These are phyloP conservation scores for Wickerhamomyces pijperi DNA, from an alignment of 805 yeast genomes.

Conservation along the genomic window DNA sequence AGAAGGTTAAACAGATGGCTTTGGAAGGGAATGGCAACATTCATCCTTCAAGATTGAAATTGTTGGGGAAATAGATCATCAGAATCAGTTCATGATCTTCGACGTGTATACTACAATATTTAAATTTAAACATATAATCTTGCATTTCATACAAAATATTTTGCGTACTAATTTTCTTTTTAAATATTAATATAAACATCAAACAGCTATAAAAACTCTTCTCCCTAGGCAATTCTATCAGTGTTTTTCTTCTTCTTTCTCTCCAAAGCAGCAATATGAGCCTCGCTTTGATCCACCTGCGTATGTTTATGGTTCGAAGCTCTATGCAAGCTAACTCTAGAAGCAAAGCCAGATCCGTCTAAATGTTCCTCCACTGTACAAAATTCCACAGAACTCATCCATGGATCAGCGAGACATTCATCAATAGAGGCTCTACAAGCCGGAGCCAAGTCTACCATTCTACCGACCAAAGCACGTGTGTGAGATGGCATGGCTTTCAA, in stretches of 20 bases:
- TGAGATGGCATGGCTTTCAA: constrained; percentile 62
- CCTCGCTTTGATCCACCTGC: constrained; percentile 83
- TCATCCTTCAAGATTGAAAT: constrained; percentile 57
- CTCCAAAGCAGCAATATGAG: constrained; percentile 90
- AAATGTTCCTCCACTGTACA: constrained; percentile 47
- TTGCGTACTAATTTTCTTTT: no score
- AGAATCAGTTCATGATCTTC: no score
- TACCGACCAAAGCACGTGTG: constrained; percentile 52
- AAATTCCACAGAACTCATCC: constrained; percentile 55
- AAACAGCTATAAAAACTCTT: no score
- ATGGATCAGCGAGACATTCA: constrained; percentile 61
- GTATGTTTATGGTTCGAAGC: constrained; percentile 72
- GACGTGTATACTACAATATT: no score
- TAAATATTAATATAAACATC: no score
- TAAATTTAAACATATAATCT: no score
- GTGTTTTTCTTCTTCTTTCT: constrained; percentile 46
- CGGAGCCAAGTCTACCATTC: constrained; percentile 79
- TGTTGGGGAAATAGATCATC: background rate
- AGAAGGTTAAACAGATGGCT: constrained; percentile 17
- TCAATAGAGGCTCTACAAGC: constrained; percentile 77
- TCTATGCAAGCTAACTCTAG: constrained; percentile 23
- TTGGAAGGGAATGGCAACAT: constrained; percentile 15
- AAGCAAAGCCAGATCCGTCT: constrained; percentile 25
- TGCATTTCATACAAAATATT: no score
- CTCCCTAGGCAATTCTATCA: background rate